Evolutionary conservation across 441 rosid genomes (phyloP).

Genomic region (Lepidium campestre): DNA sequence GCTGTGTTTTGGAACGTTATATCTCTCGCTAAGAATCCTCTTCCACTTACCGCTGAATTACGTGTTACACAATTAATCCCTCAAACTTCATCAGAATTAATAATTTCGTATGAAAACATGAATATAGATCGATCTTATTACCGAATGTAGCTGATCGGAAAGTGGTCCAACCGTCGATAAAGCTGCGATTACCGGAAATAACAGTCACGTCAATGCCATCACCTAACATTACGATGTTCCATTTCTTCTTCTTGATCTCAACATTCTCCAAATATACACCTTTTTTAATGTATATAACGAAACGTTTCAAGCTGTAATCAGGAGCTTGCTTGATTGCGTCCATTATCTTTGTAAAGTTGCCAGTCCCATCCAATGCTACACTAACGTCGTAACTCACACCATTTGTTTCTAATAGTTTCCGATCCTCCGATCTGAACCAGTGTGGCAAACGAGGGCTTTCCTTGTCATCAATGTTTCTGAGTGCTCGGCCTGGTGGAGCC

Average conservation of each 20-base stretch:
- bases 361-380: slow-evolving; percentile 79
- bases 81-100: background rate
- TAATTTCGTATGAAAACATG: background rate
- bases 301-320: slow-evolving; percentile 46
- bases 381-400: slow-evolving; percentile 42
- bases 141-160: slow-evolving; percentile 84
- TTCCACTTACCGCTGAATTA: slow-evolving; percentile 66
- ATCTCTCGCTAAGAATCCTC: slow-evolving; percentile 78
- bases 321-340: slow-evolving; percentile 77
- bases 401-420: slow-evolving; percentile 40
- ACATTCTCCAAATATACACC: slow-evolving; percentile 75
- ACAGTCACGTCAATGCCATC: slow-evolving; percentile 70
- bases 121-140: slow-evolving; percentile 11
- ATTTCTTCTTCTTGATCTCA: slow-evolving; percentile 91
- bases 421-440: slow-evolving; percentile 55
- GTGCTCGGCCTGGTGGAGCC: slow-evolving; percentile 14
- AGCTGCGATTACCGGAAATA: slow-evolving; percentile 63
- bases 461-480: background rate
- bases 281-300: slow-evolving; percentile 57
- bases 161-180: slow-evolving; percentile 74
- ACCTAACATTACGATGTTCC: slow-evolving; percentile 86
- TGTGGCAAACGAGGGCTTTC: slow-evolving; percentile 36
- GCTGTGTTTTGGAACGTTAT: slow-evolving; percentile 81
- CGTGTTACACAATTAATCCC: background rate
- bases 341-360: slow-evolving; percentile 59